These are phyloP conservation scores for Microcos paniculata DNA, from an alignment of 345 rosid genomes.

Conservation along the genomic window DNA sequence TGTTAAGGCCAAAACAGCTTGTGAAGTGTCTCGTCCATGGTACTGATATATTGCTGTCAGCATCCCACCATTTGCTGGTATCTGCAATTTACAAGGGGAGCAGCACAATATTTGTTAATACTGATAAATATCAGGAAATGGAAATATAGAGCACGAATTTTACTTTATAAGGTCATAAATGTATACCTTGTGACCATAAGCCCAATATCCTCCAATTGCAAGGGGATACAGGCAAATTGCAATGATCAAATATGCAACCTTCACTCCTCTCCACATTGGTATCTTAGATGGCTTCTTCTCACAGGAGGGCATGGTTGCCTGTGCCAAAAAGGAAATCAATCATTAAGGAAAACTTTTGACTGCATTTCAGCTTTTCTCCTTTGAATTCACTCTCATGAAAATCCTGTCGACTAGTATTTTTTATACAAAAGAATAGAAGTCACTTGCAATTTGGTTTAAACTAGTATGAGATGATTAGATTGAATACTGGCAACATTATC, in stretches of 20 bases:
- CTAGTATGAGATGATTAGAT: not conserved
- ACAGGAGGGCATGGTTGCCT: conserved; percentile 73
- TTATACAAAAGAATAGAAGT: not conserved
- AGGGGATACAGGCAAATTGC: conserved; percentile 56
- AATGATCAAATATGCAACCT: conserved; percentile 44
- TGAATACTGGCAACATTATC: not conserved
- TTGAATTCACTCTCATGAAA: not conserved
- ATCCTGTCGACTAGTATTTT: not conserved
- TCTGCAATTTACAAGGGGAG: conserved; percentile 25
- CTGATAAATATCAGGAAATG: too few species aligned
- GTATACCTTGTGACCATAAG: conserved; percentile 52
- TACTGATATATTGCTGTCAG: conserved; percentile 32
- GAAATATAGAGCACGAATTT: too few species aligned
- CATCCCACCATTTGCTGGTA: conserved; percentile 55
- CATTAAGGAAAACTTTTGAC: not conserved
- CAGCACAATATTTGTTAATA: not conserved
- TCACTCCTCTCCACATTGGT: conserved; percentile 70
- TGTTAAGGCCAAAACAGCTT: conserved; percentile 36
- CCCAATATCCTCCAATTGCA: conserved; percentile 67
- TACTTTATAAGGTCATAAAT: conserved; percentile 47
- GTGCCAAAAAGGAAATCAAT: not conserved
- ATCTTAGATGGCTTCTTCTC: conserved; percentile 55
- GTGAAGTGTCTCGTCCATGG: conserved; percentile 36
- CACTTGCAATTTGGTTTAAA: not conserved
- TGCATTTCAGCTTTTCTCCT: not conserved